Evolutionary conservation across 306 rosid species (phyloP).

Genomic region (Morella rubra): DNA sequence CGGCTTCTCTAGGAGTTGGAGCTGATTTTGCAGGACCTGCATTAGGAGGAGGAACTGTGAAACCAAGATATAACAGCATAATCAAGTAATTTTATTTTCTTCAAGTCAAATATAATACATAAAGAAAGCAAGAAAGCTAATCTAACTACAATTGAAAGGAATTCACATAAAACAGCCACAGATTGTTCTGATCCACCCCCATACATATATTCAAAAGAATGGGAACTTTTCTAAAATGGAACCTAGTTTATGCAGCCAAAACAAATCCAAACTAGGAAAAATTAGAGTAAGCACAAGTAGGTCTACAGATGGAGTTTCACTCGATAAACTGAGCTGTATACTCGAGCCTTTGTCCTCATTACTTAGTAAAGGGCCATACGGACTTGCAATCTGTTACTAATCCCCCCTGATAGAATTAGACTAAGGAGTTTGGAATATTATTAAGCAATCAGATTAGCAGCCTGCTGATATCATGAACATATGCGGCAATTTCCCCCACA

Average conservation of each 20-base stretch:
- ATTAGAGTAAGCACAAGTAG: background rate
- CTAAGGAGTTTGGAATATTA: too few species aligned
- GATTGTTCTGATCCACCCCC: too few species aligned
- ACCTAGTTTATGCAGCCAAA: too few species aligned
- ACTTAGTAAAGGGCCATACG: too few species aligned
- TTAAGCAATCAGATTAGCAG: too few species aligned
- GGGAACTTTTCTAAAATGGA: too few species aligned
- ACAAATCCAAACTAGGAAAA: background rate
- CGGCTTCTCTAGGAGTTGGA: constrained; percentile 51
- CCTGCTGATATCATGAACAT: background rate
- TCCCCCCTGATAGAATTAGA: background rate
- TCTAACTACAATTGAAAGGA: background rate
- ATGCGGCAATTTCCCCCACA: background rate
- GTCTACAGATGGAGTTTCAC: background rate
- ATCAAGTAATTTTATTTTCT: background rate
- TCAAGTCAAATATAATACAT: background rate
- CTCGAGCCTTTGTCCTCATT: too few species aligned
- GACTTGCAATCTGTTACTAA: background rate
- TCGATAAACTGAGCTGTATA: too few species aligned
- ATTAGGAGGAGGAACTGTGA: background rate
- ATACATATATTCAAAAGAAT: too few species aligned
- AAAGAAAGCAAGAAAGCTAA: background rate
- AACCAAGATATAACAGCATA: background rate
- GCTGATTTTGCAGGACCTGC: constrained; percentile 68
- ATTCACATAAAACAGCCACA: background rate